Percentiles rank a stretch among this genome's conserved stretches.
phyloP scores from a whole-genome alignment of 768 basidiomycete species.

The Neoboletus magnificus region DNA sequence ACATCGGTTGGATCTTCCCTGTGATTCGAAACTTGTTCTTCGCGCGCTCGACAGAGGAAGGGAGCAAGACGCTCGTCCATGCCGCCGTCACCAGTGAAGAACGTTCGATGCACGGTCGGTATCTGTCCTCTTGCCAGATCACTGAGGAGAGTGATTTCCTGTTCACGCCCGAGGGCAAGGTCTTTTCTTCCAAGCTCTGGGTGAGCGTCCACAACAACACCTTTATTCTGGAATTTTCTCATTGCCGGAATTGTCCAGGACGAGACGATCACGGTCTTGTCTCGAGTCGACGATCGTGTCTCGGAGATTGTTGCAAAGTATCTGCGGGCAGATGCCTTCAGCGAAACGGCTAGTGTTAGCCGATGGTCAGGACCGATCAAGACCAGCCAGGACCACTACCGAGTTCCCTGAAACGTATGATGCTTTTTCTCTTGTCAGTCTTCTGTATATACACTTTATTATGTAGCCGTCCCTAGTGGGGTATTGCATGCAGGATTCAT shows the following conservation, averaged over 20 bases:
- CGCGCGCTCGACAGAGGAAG: conserved; percentile 30
- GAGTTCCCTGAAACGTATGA: too few relatives aligned
- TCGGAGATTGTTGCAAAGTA: conserved; percentile 14
- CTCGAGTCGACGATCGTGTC: conserved; percentile 14
- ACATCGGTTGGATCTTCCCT: background rate
- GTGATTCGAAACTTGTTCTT: conserved; percentile 8
- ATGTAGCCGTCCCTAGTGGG: too few relatives aligned
- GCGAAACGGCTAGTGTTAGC: too few relatives aligned
- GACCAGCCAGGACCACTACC: too few relatives aligned
- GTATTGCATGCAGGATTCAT: background rate
- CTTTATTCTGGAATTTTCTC: background rate
- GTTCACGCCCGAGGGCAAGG: conserved; percentile 26
- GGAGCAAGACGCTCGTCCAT: conserved; percentile 32
- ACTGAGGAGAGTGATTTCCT: conserved; percentile 29
- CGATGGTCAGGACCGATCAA: too few relatives aligned
- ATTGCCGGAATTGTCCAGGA: background rate
- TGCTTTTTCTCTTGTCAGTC: background rate
- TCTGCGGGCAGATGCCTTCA: background rate
- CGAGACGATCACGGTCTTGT: conserved; percentile 16
- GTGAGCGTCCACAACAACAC: conserved; percentile 11
- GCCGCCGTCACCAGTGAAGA: conserved; percentile 23
- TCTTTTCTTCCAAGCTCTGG: conserved; percentile 27
- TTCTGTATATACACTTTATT: too few relatives aligned
- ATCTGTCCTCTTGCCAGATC: conserved; percentile 21
- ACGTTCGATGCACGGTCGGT: conserved; percentile 25